A percentile compares a stretch with the other conserved stretches of the same genome.
Conservation (phyloP, 345 rosid species). For the Arabidopsis suecica region DNA sequence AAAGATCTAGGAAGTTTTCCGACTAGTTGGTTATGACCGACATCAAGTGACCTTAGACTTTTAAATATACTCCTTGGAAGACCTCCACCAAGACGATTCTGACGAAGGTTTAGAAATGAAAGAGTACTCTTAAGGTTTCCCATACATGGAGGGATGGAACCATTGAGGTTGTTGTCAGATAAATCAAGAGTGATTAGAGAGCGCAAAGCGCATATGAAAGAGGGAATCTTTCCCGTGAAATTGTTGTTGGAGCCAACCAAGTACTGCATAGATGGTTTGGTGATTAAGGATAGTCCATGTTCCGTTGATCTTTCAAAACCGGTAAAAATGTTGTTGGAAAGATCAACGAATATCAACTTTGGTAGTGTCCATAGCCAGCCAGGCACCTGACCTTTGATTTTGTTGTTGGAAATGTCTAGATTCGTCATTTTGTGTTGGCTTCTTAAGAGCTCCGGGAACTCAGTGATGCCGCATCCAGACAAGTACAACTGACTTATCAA, state of each 20-base stretch:
- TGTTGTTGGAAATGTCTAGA: slow-evolving; percentile 30
- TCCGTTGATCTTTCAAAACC: background rate
- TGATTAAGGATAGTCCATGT: background rate
- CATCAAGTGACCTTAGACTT: slow-evolving; percentile 31
- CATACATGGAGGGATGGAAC: slow-evolving; percentile 4
- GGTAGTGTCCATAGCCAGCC: slow-evolving; percentile 24
- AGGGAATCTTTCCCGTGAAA: background rate
- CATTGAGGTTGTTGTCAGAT: slow-evolving; percentile 8
- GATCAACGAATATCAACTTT: background rate
- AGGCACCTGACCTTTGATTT: slow-evolving; percentile 27
- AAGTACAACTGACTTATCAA: background rate
- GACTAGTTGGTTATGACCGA: slow-evolving; percentile 32
- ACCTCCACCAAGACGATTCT: background rate
- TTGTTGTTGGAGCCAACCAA: slow-evolving; percentile 3
- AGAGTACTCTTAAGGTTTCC: slow-evolving; percentile 3
- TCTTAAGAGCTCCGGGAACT: slow-evolving; percentile 31
- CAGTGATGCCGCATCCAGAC: slow-evolving; percentile 7
- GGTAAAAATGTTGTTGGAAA: background rate
- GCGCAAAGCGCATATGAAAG: slow-evolving; percentile 1
- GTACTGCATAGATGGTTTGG: slow-evolving; percentile 1
- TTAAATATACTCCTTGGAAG: slow-evolving; percentile 13
- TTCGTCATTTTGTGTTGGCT: background rate
- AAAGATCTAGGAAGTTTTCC: slow-evolving; percentile 28
- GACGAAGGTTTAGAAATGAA: slow-evolving; percentile 3
- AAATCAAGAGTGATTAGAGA: slow-evolving; percentile 20